A percentile compares a stretch with the other conserved stretches of the same genome.
phyloP scores from a whole-genome alignment of 257 asterid genomes.

The Solanum habrochaites region DNA sequence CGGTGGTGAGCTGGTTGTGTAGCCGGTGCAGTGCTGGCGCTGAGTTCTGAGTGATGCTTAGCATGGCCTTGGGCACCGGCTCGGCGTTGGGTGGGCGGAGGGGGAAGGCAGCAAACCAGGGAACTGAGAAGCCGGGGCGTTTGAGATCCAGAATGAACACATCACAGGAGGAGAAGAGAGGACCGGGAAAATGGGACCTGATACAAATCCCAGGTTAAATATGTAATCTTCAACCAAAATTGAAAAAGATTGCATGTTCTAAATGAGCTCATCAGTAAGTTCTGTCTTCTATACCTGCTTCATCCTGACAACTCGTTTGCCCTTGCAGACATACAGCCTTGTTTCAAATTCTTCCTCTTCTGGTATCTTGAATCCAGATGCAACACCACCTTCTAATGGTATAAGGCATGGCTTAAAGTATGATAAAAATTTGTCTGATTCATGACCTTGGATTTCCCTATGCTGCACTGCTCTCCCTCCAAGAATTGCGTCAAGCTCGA shows the following conservation, averaged over 20 bases:
- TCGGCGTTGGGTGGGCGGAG: too few relatives aligned
- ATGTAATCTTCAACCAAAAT: background rate
- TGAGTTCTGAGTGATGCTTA: too few relatives aligned
- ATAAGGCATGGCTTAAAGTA: slow-evolving; percentile 91
- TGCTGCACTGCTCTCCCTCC: slow-evolving; percentile 98
- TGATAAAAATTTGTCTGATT: slow-evolving; percentile 83
- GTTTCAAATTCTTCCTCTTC: slow-evolving; percentile 90
- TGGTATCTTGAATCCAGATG: slow-evolving; percentile 70
- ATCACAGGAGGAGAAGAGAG: slow-evolving; percentile 73
- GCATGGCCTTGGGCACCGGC: too few relatives aligned
- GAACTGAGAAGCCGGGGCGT: too few relatives aligned
- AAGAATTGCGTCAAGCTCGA: slow-evolving; percentile 94
- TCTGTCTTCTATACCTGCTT: slow-evolving; percentile 52
- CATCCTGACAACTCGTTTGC: slow-evolving; percentile 76
- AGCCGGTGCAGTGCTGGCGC: too few relatives aligned
- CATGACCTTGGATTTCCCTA: slow-evolving; percentile 91
- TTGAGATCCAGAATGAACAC: slow-evolving; percentile 91
- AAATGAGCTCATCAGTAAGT: background rate
- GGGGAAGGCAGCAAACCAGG: too few relatives aligned
- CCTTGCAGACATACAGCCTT: slow-evolving; percentile 71
- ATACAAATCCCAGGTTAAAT: background rate
- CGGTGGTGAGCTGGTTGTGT: too few relatives aligned
- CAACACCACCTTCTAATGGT: slow-evolving; percentile 93
- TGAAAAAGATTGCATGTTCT: background rate
- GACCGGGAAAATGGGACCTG: slow-evolving; percentile 97